Percentiles rank a stretch among this genome's conserved stretches.
Evolutionary conservation across 1,284 basidiomycete species (phyloP).

Genomic region (Schizophyllum commune): DNA sequence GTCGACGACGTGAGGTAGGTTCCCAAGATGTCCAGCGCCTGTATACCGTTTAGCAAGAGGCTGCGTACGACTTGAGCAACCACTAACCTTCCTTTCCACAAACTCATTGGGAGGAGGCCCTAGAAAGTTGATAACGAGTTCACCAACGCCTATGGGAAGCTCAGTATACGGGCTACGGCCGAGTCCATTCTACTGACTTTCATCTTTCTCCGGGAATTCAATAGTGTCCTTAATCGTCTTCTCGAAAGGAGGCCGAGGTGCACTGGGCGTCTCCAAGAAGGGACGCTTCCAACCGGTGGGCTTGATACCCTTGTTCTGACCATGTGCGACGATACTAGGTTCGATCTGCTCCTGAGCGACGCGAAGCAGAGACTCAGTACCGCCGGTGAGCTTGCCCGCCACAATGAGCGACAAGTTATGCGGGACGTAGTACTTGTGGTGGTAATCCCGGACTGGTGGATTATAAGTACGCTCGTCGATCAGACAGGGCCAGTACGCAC

Average conservation of each 20-base stretch:
- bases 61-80: no score
- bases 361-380: constrained; percentile 61
- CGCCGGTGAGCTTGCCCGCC: constrained; percentile 69
- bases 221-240: constrained; percentile 57
- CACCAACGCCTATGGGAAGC: constrained; percentile 53
- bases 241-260: constrained; percentile 49
- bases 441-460: constrained; percentile 78
- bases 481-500: constrained; percentile 35
- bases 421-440: constrained; percentile 87
- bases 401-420: constrained; percentile 89
- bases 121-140: constrained; percentile 75
- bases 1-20: constrained; percentile 88
- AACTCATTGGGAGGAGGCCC: constrained; percentile 75
- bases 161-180: background rate
- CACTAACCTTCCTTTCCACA: constrained; percentile 62
- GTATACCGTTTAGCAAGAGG: constrained; percentile 2
- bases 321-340: constrained; percentile 69
- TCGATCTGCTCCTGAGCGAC: constrained; percentile 81
- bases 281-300: constrained; percentile 90
- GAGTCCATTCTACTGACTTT: constrained; percentile 43
- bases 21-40: constrained; percentile 83
- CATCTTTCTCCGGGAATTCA: constrained; percentile 98
- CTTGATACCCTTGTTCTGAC: constrained; percentile 55
- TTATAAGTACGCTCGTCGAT: constrained; percentile 10
- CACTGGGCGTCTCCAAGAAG: constrained; percentile 85